Evolutionary conservation across 192 early-diverging fungal genomes (phyloP).

Genomic region (Rhizophagus prolifer): DNA sequence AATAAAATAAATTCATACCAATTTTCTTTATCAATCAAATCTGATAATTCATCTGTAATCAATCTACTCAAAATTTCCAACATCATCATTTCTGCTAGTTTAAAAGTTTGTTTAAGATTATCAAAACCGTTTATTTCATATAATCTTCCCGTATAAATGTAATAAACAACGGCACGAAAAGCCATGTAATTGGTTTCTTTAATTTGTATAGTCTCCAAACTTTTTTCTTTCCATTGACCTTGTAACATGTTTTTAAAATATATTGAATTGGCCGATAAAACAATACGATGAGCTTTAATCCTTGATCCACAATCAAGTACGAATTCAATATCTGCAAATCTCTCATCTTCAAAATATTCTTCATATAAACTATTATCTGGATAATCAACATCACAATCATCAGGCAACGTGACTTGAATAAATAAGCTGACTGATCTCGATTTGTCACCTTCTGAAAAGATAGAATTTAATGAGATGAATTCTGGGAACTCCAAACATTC

Average conservation of each 20-base stretch:
- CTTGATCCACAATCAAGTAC: constrained; percentile 22
- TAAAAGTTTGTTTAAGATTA: not conserved
- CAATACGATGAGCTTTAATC: constrained; percentile 17
- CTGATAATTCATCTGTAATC: not conserved
- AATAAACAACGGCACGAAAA: constrained; percentile 12
- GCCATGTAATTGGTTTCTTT: constrained; percentile 3
- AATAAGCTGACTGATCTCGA: not conserved
- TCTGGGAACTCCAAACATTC: not conserved
- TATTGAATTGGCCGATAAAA: not conserved
- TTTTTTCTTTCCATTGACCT: constrained; percentile 4
- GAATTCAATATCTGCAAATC: constrained; percentile 19
- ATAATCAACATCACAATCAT: not conserved
- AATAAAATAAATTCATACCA: constrained; percentile 15
- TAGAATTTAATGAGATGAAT: not conserved
- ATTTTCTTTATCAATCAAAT: not conserved
- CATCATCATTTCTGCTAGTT: constrained; percentile 24
- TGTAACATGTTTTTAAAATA: constrained; percentile 24
- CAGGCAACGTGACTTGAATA: not conserved
- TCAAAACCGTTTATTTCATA: not conserved
- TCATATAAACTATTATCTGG: not conserved
- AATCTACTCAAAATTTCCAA: not conserved
- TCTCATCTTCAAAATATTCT: constrained; percentile 12
- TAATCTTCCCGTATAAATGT: constrained; percentile 4
- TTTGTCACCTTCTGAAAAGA: not conserved
- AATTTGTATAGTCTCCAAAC: not conserved